phyloP scores from a whole-genome alignment of 495 filamentous ascomycete genomes.

The Rhizodiscina lignyota region DNA sequence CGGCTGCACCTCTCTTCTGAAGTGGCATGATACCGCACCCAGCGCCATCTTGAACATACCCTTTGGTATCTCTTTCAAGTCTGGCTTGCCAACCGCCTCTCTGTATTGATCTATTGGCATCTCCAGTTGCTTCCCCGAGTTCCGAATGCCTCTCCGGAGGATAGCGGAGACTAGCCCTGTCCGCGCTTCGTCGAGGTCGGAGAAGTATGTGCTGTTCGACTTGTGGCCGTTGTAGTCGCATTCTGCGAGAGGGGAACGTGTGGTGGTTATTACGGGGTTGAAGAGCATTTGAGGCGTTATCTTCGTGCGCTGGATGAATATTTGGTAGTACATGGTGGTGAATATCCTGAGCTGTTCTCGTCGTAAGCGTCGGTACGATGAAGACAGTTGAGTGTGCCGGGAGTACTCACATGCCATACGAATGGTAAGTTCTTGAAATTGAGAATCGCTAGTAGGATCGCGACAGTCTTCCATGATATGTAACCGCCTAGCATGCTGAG shows the following conservation, averaged over 20 bases:
- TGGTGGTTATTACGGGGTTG: conserved; percentile 42
- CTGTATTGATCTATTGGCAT: conserved; percentile 1
- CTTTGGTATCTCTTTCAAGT: conserved; percentile 7
- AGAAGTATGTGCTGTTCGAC: conserved; percentile 60
- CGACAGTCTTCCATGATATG: conserved; percentile 37
- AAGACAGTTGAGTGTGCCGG: not conserved
- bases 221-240: conserved; percentile 78
- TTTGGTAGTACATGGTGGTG: conserved; percentile 42
- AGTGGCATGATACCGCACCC: conserved; percentile 47
- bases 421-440: conserved; percentile 62
- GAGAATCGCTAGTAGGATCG: conserved; percentile 33
- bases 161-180: conserved; percentile 43
- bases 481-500: no score
- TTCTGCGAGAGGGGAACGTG: conserved; percentile 45
- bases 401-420: conserved; percentile 54
- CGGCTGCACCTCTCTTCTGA: conserved; percentile 52
- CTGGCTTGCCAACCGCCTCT: conserved; percentile 19
- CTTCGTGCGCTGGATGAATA: conserved; percentile 30
- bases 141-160: conserved; percentile 37
- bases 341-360: conserved; percentile 40
- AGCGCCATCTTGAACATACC: conserved; percentile 41
- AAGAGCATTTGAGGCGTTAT: conserved; percentile 35
- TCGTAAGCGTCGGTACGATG: not conserved
- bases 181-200: conserved; percentile 54
- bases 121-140: conserved; percentile 25